Base-by-base conservation (phyloP, 2,329 filamentous ascomycete genomes). In the Pseudogymnoascus sp. region DNA sequence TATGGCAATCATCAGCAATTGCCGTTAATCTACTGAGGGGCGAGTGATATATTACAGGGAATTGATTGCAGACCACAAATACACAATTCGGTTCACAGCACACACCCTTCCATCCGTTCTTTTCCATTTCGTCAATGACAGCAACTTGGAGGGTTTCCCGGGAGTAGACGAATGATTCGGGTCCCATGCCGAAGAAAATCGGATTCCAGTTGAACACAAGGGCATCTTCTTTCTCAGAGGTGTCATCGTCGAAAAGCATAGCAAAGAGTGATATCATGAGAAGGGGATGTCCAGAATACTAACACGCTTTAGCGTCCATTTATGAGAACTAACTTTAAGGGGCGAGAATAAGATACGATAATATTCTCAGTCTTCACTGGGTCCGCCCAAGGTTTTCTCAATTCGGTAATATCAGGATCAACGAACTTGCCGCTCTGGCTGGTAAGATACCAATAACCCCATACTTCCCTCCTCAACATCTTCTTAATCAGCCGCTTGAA, bases 1-100 rank as follows among this genome's bases (percentile, higher is more conserved):
- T 74, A 45, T 28, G 5, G 3, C 4, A 4, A n/a, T 60, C 39
- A 64, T 62, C 28, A 63, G 58, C n/a, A 38, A 45, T 60, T 28
- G 22, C 22, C 6, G 1, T 5, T 49, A 2, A 3, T 28, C 12
- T 4, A 14, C 23, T 28, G 6, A n/a, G 3, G 22, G 12, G 5
- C 16, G 39, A 4, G 28, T 11, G 60, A 61, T 22, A 25, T 64
- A 68, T 41, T 67, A 76, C 75, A 2, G 75, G 75, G 68, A 78
- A 78, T 62, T 78, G 77, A 64, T 78, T 78, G 67, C 76, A 78
- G 49, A 76, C 72, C 4, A 76, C 65, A 62, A 75, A 76, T 6
- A 76, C 70, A 2, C 65, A 67, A 66, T 78, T 79, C 2, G 75
- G 77, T 67, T 78, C 77, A 63, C 76, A 78, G 58, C 75, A 78